Conservation (phyloP, 371 early-diverging fungal genomes). For the Nematocida displodere region DNA sequence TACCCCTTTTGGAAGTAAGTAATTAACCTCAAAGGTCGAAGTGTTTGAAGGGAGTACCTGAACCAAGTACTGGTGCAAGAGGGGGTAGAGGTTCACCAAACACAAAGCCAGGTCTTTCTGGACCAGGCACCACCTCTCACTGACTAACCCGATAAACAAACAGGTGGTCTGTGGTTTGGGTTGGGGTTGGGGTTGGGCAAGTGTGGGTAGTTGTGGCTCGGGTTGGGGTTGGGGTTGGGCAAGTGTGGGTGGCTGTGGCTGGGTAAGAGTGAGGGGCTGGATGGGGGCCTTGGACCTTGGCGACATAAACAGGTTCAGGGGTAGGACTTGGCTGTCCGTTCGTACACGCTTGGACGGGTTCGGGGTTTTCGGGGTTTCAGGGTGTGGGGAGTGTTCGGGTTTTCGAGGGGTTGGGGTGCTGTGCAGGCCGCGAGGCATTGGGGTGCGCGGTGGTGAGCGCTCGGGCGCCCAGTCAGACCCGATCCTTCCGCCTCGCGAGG, state of each 20-base stretch:
- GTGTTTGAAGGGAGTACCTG: too few relatives aligned
- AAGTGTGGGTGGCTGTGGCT: neutral
- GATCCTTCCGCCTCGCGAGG: neutral
- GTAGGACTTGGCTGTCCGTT: slow-evolving; percentile 10
- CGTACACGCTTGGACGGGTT: slow-evolving; percentile 22
- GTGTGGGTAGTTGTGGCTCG: neutral
- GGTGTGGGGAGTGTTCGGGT: neutral
- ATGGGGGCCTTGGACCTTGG: neutral
- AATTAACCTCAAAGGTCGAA: too few relatives aligned
- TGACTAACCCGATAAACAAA: neutral
- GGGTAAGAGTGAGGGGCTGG: neutral
- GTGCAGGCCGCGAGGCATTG: neutral
- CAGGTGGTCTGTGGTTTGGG: neutral
- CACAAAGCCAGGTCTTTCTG: too few relatives aligned
- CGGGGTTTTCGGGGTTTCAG: neutral
- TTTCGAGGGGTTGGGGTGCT: neutral
- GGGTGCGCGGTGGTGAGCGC: neutral
- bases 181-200: neutral
- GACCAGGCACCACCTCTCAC: too few relatives aligned
- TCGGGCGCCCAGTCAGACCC: neutral
- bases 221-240: neutral
- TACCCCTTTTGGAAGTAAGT: too few relatives aligned
- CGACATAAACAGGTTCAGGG: slow-evolving; percentile 22
- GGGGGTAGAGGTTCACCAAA: too few relatives aligned
- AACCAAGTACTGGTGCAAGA: too few relatives aligned